Conservation (phyloP, 345 rosid genomes). For the Salix arbutifolia region DNA sequence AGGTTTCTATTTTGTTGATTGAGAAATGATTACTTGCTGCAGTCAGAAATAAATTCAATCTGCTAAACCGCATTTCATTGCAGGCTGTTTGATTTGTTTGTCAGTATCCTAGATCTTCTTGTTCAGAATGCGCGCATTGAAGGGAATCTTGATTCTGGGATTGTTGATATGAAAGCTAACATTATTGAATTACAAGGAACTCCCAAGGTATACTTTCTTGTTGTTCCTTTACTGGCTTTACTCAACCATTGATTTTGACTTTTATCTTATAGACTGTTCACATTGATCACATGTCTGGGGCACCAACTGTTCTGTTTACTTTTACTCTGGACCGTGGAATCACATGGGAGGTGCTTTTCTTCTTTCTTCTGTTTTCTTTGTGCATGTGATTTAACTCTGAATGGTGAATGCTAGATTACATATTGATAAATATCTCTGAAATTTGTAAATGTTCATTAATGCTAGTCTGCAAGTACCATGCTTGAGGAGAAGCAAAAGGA, state of each 20-base stretch:
- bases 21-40: constrained; percentile 8
- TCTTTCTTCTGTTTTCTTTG: background rate
- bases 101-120: constrained; percentile 79
- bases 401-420: background rate
- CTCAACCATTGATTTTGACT: constrained; percentile 23
- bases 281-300: constrained; percentile 94
- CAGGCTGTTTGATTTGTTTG: constrained; percentile 93
- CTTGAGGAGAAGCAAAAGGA: constrained; percentile 76
- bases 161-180: constrained; percentile 94
- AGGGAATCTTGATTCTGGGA: constrained; percentile 93
- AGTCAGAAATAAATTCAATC: constrained; percentile 11
- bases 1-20: constrained; percentile 42
- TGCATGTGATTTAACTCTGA: background rate
- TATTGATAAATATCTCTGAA: background rate
- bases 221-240: constrained; percentile 17
- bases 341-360: constrained; percentile 74
- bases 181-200: constrained; percentile 67
- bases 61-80: constrained; percentile 23
- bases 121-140: constrained; percentile 90
- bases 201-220: constrained; percentile 66
- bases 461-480: constrained; percentile 70
- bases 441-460: constrained; percentile 10
- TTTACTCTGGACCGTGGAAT: constrained; percentile 90
- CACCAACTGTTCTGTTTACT: constrained; percentile 81
- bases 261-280: constrained; percentile 67